Base-by-base conservation (phyloP, 108 stramenopile genomes). In the Skeletonema costatum region DNA sequence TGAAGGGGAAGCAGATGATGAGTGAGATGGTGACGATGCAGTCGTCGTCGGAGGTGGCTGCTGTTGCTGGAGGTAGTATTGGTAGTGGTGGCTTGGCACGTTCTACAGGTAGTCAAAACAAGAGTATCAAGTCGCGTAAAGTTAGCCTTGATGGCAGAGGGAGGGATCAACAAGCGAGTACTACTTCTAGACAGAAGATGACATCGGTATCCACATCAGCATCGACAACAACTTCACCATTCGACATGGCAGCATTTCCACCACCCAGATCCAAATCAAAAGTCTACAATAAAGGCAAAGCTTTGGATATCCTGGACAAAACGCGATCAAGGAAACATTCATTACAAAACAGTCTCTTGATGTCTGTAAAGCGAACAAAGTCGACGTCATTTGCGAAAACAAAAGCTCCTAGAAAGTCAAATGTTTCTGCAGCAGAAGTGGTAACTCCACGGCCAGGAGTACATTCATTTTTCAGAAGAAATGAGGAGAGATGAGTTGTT, bases 61-160 rank as follows among this genome's bases (percentile, higher is more conserved):
- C 2, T 9, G 13, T 2, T 14, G 60, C 0, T n/a, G 44, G 44
- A 16, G 16, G 11, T 41, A n/a, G 16, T 46, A 4, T 3, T 44
- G 16, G 11, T 41, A n/a, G 16, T 46, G 3, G 44, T 44, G 16
- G 4, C 39, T 14, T 46, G 44, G 44, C 39, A 41, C 39, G 1
- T 11, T 41, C 11, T 41, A 11, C 44, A n/a, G n/a, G 16, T 46
- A 16, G 16, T 46, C 44, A 4, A 21, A 7, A 21, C 6, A 64
- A 64, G 38, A 39, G 32, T 39, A 9, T 36, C 63, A 64, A 64
- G 19, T 64, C 36, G 32, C 63, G 38, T 64, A 39, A 64, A 64
- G 25, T 56, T n/a, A 9, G 25, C 25, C 53, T 56, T 56, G 53
- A 56, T 6, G 53, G 53, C 4, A 25, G 53, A 25, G 25, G 25